Conservation (phyloP, 768 basidiomycete genomes). For the Suillus weaverae region DNA sequence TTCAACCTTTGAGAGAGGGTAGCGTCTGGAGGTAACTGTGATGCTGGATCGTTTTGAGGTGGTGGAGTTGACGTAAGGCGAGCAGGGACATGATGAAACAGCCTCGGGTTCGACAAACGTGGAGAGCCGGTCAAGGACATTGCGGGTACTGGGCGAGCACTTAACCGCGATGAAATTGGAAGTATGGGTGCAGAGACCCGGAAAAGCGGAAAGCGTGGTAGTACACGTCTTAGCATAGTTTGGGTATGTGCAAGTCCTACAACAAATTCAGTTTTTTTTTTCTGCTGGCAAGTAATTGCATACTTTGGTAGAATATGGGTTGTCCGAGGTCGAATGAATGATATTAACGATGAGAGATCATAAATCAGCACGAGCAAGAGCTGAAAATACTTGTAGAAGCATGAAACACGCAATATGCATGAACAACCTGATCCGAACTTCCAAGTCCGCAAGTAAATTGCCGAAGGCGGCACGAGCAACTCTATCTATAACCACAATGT, state of each 20-base stretch:
- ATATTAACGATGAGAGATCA: not conserved
- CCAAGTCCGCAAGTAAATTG: constrained; percentile 12
- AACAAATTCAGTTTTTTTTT: not conserved
- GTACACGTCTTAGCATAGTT: constrained; percentile 39
- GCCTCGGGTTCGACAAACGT: constrained; percentile 38
- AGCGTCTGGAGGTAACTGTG: constrained; percentile 45
- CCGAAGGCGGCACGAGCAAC: constrained; percentile 7
- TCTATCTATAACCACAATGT: constrained; percentile 35
- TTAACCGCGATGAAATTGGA: constrained; percentile 44
- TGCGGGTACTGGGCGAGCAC: constrained; percentile 30
- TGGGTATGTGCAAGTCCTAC: not conserved
- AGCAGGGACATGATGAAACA: constrained; percentile 50
- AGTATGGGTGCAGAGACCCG: constrained; percentile 48
- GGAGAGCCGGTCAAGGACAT: constrained; percentile 29
- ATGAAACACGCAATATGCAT: not conserved
- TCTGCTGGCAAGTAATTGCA: not conserved
- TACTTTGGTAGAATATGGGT: not conserved
- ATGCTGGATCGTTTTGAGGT: constrained; percentile 8
- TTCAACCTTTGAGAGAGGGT: constrained; percentile 72
- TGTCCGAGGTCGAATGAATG: not conserved
- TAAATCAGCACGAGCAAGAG: not conserved
- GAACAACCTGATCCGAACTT: not conserved
- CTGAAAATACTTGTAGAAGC: not conserved
- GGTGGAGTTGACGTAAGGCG: constrained; percentile 42
- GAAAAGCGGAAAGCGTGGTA: constrained; percentile 48